Conservation (phyloP, 805 yeast species). For the Dipodascus albidus region DNA sequence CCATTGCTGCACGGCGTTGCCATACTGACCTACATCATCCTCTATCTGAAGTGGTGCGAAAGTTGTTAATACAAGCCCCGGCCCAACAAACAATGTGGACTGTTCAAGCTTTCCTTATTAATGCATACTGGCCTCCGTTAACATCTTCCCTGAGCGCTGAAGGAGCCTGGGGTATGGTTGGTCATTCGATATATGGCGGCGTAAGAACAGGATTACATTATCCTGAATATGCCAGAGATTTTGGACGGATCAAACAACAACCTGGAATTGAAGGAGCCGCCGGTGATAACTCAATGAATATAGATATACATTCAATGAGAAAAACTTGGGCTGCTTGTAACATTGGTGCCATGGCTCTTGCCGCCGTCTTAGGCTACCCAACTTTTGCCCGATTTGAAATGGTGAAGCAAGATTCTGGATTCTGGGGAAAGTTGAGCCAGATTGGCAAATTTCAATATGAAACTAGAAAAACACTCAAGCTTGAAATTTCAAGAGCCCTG, state of each 20-base stretch:
- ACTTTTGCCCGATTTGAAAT: slow-evolving; percentile 81
- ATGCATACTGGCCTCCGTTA: slow-evolving; percentile 92
- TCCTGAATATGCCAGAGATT: slow-evolving; percentile 47
- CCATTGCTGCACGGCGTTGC: slow-evolving; percentile 66
- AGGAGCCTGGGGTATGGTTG: slow-evolving; percentile 90
- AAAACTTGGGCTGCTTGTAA: slow-evolving; percentile 91
- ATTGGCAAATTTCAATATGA: slow-evolving; percentile 82
- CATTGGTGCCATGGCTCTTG: slow-evolving; percentile 78
- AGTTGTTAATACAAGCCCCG: not conserved
- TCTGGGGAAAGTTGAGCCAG: slow-evolving; percentile 42
- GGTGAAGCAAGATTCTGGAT: slow-evolving; percentile 34
- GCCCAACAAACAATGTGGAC: slow-evolving; percentile 56
- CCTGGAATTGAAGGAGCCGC: slow-evolving; percentile 28
- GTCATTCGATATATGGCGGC: slow-evolving; percentile 87
- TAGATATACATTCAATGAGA: not conserved
- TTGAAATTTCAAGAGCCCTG: slow-evolving; percentile 64
- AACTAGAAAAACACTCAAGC: slow-evolving; percentile 62
- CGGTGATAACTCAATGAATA: slow-evolving; percentile 48
- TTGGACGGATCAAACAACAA: slow-evolving; percentile 35
- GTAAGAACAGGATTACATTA: slow-evolving; percentile 83
- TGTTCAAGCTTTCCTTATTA: slow-evolving; percentile 82
- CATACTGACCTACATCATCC: slow-evolving; percentile 18
- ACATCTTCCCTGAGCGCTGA: slow-evolving; percentile 93
- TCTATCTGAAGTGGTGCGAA: not conserved
- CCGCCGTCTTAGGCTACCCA: slow-evolving; percentile 90